These are phyloP conservation scores for Blepharisma stoltei DNA, from an alignment of 73 alveolate genomes.

Conservation along the genomic window DNA sequence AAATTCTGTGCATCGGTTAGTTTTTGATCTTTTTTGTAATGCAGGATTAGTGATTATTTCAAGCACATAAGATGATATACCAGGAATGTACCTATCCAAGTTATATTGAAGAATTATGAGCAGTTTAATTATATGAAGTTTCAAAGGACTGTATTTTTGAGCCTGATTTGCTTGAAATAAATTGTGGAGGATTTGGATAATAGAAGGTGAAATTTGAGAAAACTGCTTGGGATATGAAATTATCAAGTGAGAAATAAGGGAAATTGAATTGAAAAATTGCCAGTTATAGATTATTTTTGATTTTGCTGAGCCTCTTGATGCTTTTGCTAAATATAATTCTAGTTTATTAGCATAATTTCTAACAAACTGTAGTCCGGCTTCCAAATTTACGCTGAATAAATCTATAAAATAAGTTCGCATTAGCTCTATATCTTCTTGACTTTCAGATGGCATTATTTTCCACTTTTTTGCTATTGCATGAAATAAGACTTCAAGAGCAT, in stretches of 20 bases:
- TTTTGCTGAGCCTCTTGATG: too few relatives aligned
- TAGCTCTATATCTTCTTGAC: too few relatives aligned
- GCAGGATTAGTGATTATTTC: conserved; percentile 12
- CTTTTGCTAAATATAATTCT: too few relatives aligned
- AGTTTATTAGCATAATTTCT: too few relatives aligned
- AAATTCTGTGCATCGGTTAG: not conserved
- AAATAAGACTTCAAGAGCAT: too few relatives aligned
- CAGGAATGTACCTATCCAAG: not conserved
- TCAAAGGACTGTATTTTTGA: conserved; percentile 9
- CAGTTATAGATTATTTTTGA: not conserved
- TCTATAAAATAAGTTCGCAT: too few relatives aligned
- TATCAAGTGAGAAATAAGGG: not conserved
- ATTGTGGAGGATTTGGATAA: not conserved
- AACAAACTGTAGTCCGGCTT: too few relatives aligned
- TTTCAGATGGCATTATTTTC: too few relatives aligned
- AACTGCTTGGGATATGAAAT: not conserved
- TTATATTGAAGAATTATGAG: not conserved
- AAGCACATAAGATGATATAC: not conserved
- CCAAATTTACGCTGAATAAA: too few relatives aligned
- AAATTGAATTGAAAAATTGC: conserved; percentile 13
- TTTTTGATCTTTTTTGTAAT: not conserved
- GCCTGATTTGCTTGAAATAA: not conserved
- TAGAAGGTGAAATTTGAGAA: not conserved
- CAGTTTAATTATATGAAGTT: not conserved
- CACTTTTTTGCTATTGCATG: too few relatives aligned